Percentiles rank a stretch among this genome's conserved stretches.
phyloP scores from a whole-genome alignment of 306 rosid species.

The Abrus precatorius region DNA sequence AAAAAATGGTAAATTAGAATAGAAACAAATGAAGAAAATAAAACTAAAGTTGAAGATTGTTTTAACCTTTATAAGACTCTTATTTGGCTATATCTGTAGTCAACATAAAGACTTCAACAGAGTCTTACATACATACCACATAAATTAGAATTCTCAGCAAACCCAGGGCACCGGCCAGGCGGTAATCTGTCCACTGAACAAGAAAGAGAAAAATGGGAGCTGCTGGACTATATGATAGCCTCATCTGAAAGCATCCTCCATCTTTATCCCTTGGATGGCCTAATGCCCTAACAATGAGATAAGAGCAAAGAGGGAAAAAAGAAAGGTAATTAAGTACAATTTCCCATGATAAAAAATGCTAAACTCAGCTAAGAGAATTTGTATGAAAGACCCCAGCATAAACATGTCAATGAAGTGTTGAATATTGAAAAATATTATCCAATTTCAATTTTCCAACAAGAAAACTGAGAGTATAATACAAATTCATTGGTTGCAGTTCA shows the following conservation, averaged over 20 bases:
- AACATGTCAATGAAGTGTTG: conserved; percentile 19
- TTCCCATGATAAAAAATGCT: conserved; percentile 15
- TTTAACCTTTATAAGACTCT: too few relatives aligned
- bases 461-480: conserved; percentile 6
- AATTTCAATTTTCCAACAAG: conserved; percentile 25
- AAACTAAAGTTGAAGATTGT: neutral
- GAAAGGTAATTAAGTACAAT: conserved; percentile 12
- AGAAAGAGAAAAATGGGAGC: conserved; percentile 84
- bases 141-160: conserved; percentile 81
- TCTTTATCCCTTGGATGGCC: conserved; percentile 86
- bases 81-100: too few relatives aligned
- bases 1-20: conserved; percentile 4
- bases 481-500: conserved; percentile 15
- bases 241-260: conserved; percentile 89
- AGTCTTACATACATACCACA: conserved; percentile 60
- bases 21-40: neutral
- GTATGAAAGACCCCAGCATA: neutral
- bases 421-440: neutral
- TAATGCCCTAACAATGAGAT: conserved; percentile 63
- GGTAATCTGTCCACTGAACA: conserved; percentile 89
- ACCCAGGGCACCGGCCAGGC: conserved; percentile 90
- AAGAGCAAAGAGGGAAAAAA: neutral
- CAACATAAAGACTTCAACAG: neutral
- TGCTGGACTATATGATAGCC: conserved; percentile 77
- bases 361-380: conserved; percentile 25